phyloP scores from a whole-genome alignment of 306 rosid genomes.

The Trifolium dubium region DNA sequence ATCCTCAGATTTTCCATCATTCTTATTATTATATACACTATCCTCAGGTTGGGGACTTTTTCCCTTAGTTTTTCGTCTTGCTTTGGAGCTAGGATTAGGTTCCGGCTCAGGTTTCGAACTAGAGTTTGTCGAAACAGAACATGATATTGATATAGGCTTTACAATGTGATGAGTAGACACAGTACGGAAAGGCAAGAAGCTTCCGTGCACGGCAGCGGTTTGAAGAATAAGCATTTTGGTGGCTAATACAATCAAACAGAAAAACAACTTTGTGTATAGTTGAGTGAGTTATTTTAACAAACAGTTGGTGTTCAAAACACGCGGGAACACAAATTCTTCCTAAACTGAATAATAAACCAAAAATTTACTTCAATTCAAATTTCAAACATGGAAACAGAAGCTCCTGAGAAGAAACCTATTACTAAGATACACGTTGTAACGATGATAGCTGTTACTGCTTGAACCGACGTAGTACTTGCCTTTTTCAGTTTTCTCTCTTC shows the following conservation, averaged over 20 bases:
- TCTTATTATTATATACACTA: conserved; percentile 31
- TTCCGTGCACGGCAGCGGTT: conserved; percentile 40
- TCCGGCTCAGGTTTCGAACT: conserved; percentile 52
- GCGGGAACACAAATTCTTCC: not conserved
- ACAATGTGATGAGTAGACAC: conserved; percentile 29
- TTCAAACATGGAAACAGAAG: conserved; percentile 19
- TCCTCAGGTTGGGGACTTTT: conserved; percentile 35
- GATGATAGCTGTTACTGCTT: not conserved
- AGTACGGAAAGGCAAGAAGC: conserved; percentile 38
- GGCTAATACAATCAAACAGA: conserved; percentile 3
- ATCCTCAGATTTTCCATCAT: conserved; percentile 34
- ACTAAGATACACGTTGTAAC: not conserved
- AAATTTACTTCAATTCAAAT: not conserved
- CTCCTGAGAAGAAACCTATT: not conserved
- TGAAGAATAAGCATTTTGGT: conserved; percentile 50
- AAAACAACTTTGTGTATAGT: not conserved
- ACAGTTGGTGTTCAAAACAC: conserved; percentile 41
- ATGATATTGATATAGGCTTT: conserved; percentile 52
- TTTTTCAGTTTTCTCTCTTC: not conserved
- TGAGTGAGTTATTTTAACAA: conserved; percentile 35
- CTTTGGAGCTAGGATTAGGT: conserved; percentile 38
- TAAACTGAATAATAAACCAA: not conserved
- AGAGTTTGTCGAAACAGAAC: conserved; percentile 50
- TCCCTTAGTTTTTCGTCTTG: conserved; percentile 38
- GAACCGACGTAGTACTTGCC: conserved; percentile 3